phyloP scores from a whole-genome alignment of 495 filamentous ascomycete species.

The Penicillium pancosmium region DNA sequence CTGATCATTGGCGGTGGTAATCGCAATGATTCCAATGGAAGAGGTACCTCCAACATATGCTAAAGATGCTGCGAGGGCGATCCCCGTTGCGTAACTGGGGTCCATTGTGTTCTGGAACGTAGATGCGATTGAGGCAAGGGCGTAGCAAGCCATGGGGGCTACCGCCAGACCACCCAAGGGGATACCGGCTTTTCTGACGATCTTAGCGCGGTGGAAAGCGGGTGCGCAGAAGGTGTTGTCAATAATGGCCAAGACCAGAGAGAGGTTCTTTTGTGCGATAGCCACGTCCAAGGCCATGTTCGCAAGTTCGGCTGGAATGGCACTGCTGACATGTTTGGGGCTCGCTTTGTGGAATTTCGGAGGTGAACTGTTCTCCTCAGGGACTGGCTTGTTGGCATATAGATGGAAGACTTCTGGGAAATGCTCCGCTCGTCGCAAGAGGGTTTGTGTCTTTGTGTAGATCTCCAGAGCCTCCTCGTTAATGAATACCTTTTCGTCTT shows the following conservation, averaged over 20 bases:
- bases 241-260: conserved; percentile 76
- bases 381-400: conserved; percentile 81
- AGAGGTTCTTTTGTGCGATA: conserved; percentile 72
- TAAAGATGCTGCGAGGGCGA: conserved; percentile 77
- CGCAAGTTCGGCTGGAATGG: conserved; percentile 67
- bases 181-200: conserved; percentile 52
- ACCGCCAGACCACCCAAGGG: conserved; percentile 55
- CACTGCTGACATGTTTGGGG: conserved; percentile 67
- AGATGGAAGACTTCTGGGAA: conserved; percentile 80
- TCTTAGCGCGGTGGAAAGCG: conserved; percentile 70
- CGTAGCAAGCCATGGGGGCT: conserved; percentile 71
- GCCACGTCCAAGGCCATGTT: conserved; percentile 74
- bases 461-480: conserved; percentile 65
- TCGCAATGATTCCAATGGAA: conserved; percentile 78
- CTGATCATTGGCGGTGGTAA: conserved; percentile 88
- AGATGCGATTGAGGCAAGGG: conserved; percentile 57
- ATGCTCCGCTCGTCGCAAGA: conserved; percentile 69
- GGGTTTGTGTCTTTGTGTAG: conserved; percentile 72
- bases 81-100: conserved; percentile 65
- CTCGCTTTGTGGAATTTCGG: conserved; percentile 63
- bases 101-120: conserved; percentile 74
- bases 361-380: conserved; percentile 58
- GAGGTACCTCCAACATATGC: conserved; percentile 80
- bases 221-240: conserved; percentile 73
- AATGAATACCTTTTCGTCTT: conserved; percentile 80